Evolutionary conservation across 2,329 filamentous ascomycete species (phyloP).

Genomic region (Cytospora piceicola): DNA sequence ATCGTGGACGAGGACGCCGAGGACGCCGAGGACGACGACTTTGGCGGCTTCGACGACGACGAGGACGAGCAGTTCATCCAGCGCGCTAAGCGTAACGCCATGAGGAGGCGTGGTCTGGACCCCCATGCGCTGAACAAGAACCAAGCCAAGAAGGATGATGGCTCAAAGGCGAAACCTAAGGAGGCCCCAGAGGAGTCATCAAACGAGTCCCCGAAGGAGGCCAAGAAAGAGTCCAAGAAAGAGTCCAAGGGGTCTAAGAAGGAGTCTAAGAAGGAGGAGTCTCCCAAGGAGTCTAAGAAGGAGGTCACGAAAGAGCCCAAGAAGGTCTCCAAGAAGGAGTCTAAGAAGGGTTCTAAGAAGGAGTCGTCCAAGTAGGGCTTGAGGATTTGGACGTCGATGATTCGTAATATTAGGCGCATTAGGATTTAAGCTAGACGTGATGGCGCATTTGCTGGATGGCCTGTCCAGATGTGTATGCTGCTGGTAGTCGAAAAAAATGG

Average conservation of each 20-base stretch:
- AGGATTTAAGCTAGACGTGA: constrained; percentile 17
- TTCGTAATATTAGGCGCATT: constrained; percentile 27
- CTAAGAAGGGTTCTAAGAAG: constrained; percentile 21
- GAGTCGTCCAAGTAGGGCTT: constrained; percentile 24
- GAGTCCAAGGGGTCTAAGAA: no score
- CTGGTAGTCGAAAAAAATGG: not conserved
- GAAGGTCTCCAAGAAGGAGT: constrained; percentile 5
- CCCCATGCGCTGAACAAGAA: constrained; percentile 60
- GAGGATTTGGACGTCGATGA: constrained; percentile 24
- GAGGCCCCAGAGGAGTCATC: not conserved
- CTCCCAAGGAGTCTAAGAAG: no score
- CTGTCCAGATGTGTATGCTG: not conserved
- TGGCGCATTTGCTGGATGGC: not conserved
- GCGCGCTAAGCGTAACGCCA: constrained; percentile 71
- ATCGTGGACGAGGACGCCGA: constrained; percentile 53
- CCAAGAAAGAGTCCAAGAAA: not conserved
- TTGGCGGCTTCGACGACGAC: constrained; percentile 75
- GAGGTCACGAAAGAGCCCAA: constrained; percentile 29
- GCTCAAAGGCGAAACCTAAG: not conserved
- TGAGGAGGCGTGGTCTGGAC: constrained; percentile 75
- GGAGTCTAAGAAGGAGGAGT: no score
- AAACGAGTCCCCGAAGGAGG: constrained; percentile 31
- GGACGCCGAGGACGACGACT: constrained; percentile 56
- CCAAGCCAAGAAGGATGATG: constrained; percentile 26
- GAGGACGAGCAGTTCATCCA: constrained; percentile 74